Conservation (phyloP, 768 basidiomycete species). For the Leccinum rimulosum region DNA sequence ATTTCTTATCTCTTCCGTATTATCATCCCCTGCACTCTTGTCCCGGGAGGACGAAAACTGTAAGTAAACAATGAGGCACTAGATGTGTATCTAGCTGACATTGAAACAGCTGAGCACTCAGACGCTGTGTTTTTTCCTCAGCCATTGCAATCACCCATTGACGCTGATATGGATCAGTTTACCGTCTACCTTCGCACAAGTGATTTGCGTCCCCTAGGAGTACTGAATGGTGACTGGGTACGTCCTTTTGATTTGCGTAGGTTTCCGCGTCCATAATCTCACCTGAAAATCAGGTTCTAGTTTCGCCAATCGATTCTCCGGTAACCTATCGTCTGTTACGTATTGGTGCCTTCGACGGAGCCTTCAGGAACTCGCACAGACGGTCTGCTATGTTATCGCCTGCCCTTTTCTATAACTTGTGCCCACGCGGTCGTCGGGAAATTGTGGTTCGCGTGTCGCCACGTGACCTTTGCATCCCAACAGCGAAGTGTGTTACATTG, state of each 20-base stretch:
- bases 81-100: neutral
- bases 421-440: constrained; percentile 24
- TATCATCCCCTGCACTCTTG: constrained; percentile 23
- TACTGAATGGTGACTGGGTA: constrained; percentile 80
- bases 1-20: constrained; percentile 59
- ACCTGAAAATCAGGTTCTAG: constrained; percentile 46
- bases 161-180: constrained; percentile 43
- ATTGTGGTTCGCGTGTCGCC: constrained; percentile 52
- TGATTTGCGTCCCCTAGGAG: constrained; percentile 64
- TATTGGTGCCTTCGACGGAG: constrained; percentile 50
- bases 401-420: constrained; percentile 53
- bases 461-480: constrained; percentile 58
- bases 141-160: constrained; percentile 34
- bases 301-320: constrained; percentile 34
- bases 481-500: constrained; percentile 66
- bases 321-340: constrained; percentile 52
- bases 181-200: constrained; percentile 60
- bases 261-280: neutral
- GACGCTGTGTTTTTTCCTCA: constrained; percentile 28
- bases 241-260: constrained; percentile 10
- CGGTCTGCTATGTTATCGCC: constrained; percentile 40
- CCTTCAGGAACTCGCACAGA: constrained; percentile 37
- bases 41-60: constrained; percentile 6
- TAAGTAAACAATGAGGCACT: constrained; percentile 1
- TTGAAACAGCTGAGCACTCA: neutral